Base-by-base conservation (phyloP, 1,284 basidiomycete species). In the Leccinum subrobustum region DNA sequence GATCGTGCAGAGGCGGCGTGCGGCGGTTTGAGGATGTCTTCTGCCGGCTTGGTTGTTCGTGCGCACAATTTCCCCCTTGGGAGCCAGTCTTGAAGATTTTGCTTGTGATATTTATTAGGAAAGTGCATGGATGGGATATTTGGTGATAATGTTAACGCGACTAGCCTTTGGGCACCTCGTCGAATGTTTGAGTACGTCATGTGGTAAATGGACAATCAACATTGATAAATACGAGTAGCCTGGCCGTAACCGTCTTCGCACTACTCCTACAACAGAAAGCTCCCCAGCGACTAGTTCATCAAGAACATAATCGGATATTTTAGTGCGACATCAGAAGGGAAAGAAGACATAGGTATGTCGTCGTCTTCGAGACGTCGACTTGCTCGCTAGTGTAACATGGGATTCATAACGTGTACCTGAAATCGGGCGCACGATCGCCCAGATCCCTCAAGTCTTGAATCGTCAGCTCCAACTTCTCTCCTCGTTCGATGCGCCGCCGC, bases 341-440 rank as follows among this genome's bases (percentile, higher is more conserved):
- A 48, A 44, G 39, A 42, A 48, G 4, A 7, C 16, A 47, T 20
- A 2, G 42, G 12, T 4, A 48, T 23, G 20, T 47, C 47, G 2
- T 48, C 20, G 47, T 48, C 47, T 48, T 48, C 20, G 4, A 23
- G 47, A 48, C 47, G 12, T 48, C 2, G 12, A 23, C 47, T 48
- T 48, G 6, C 47, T 48, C 20, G 20, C 20, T 48, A 23, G 47
- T 48, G 47, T 23, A 48, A 39, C 12, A 48, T 48, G 47, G 47
- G 12, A 12, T 48, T 78, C 68, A 87, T 7, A 87, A 58, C 3
- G 78, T 85, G 64, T 89, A 89, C 63, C 81, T 77, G 68, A 89
- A 89, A 66, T 86, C 83, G 2, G 85, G 86, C 3, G 87, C 84
- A 51, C 81, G 77, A 66, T 89, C 87, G 0, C 88, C 88, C 71